Evolutionary conservation across 371 early-diverging fungal genomes (phyloP), one percentile per base, ranked within the genome.

Genomic region (Mortierella sp.): DNA sequence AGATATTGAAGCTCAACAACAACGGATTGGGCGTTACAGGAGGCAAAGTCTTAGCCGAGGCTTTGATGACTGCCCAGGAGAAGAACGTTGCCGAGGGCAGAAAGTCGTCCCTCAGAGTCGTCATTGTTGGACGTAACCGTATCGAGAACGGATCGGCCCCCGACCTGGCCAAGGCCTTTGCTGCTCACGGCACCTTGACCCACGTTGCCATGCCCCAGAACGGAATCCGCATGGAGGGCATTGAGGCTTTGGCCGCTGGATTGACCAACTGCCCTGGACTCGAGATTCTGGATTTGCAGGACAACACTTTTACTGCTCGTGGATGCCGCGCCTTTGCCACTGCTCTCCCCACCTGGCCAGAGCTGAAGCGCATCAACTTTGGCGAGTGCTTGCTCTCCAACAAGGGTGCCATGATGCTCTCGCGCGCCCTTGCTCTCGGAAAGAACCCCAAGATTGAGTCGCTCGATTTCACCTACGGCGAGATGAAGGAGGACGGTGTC

Each of bases 131-230:
- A 48, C 96, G 99, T 73, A 99, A 98, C 87, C 95, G 99, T 74
- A 90, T 98, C 72, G 98, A 99, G 83, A 94, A 96, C 78, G 97
- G 96, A 4, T 94, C 96, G 6, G 89, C 92, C 34, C 87, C 93
- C 40, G 91, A 91, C 24, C 82, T 98, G 55, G 93, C 97, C 67
- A 90, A 95, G 74, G 98, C 98, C 10, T 95, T 98, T 86, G 93
- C 93, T 24, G 93, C 95, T 10, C 96, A 97, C 75, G 93, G 92
- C 37, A 91, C 91, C 2, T 83, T 99, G 51, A 90, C 89, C 50
- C 94, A 95, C 64, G 91, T 99, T n/a, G 93, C 96, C 74, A 95
- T 99, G 94, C 98, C 98, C 44, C 98, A 99, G 88, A 98, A 99
- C 87, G 97, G 98, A 74, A 99, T 99, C 77, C 96, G 98, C 37